phyloP scores from a whole-genome alignment of 1,139 yeast genomes.

The Blastobotrys illinoisensis region DNA sequence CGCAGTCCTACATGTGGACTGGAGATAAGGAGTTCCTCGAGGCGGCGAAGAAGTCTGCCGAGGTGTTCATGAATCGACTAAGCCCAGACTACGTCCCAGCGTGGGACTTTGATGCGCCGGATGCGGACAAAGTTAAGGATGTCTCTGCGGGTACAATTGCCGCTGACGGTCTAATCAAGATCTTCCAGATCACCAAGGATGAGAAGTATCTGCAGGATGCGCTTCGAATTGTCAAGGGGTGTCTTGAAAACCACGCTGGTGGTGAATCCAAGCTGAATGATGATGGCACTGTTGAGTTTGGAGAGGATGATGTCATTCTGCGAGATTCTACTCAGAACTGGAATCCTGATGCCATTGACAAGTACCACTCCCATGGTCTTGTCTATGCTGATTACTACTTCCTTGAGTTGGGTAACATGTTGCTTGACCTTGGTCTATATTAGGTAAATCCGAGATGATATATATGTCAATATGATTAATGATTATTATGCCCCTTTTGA shows the following conservation, averaged over 20 bases:
- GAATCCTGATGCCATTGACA: slow-evolving; percentile 8
- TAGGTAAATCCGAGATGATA: background rate
- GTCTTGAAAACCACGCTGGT: slow-evolving; percentile 4
- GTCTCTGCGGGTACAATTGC: slow-evolving; percentile 32
- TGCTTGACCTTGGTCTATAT: slow-evolving; percentile 12
- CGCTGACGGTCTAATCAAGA: slow-evolving; percentile 23
- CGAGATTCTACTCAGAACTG: slow-evolving; percentile 10
- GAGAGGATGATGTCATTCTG: slow-evolving; percentile 10
- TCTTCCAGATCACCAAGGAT: slow-evolving; percentile 9
- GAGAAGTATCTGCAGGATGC: slow-evolving; percentile 9
- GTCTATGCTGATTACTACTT: slow-evolving; percentile 18
- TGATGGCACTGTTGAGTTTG: slow-evolving; percentile 11
- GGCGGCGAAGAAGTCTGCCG: slow-evolving; percentile 24
- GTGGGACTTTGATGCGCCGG: slow-evolving; percentile 34
- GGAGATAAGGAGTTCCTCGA: slow-evolving; percentile 25
- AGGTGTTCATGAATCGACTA: slow-evolving; percentile 25
- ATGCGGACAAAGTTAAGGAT: slow-evolving; percentile 23
- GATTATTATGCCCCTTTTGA: no score
- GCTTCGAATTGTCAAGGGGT: slow-evolving; percentile 4
- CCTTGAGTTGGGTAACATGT: slow-evolving; percentile 14
- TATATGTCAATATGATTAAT: background rate
- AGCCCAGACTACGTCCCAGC: slow-evolving; percentile 21
- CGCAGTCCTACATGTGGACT: slow-evolving; percentile 27
- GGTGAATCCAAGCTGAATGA: slow-evolving; percentile 4
- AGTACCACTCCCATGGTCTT: slow-evolving; percentile 11